Evolutionary conservation across 179 eudicot genomes (phyloP).

Genomic region (Patellifolia procumbens): DNA sequence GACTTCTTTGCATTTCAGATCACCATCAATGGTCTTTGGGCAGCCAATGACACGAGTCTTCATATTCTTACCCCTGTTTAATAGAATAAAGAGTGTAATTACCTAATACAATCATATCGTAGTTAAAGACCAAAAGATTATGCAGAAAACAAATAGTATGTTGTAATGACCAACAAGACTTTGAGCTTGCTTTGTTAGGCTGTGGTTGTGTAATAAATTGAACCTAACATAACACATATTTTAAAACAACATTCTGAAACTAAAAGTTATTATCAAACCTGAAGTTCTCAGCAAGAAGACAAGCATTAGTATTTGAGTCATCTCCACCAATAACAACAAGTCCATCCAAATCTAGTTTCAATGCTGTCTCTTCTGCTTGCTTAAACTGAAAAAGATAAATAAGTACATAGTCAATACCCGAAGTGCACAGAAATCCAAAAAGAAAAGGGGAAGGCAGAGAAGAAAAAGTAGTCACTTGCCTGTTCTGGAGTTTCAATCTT

Average conservation of each 20-base stretch:
- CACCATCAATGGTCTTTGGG: conserved; percentile 99
- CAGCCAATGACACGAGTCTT: conserved; percentile 92
- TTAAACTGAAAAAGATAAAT: conserved; percentile 76
- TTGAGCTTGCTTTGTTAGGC: not conserved
- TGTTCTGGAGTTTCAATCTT: conserved; percentile 98
- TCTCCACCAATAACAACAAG: conserved; percentile 98
- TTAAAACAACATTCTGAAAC: not conserved
- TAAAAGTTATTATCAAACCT: conserved; percentile 40
- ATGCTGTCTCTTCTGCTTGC: conserved; percentile 92
- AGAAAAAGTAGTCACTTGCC: conserved; percentile 37
- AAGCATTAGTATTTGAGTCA: conserved; percentile 97
- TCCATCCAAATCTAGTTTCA: conserved; percentile 93
- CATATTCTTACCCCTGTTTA: conserved; percentile 74
- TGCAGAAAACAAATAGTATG: not conserved
- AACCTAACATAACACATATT: not conserved
- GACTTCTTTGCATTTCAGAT: conserved; percentile 92
- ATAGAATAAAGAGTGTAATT: not conserved
- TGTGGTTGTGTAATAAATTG: not conserved
- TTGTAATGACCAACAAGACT: not conserved
- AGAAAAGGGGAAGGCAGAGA: not conserved
- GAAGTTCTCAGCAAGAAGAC: conserved; percentile 95
- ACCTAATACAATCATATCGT: not conserved
- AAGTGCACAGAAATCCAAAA: not conserved
- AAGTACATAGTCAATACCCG: conserved; percentile 17
- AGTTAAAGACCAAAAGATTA: not conserved